Base-by-base conservation (phyloP, 768 basidiomycete species). In the Psilocybe cyanescens region DNA sequence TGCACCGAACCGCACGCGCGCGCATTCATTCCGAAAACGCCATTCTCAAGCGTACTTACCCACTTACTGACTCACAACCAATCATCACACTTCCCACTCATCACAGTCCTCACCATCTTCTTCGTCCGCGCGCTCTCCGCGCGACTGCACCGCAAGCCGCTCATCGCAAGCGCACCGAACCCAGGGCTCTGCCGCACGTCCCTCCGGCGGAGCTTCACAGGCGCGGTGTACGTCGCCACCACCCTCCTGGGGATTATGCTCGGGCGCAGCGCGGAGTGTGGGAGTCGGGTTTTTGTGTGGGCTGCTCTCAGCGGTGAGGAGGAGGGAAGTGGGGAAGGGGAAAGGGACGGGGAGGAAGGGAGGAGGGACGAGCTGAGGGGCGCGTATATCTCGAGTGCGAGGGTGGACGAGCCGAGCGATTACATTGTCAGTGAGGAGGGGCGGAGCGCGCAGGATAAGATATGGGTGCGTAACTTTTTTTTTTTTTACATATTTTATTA, bases 121-220 rank as follows among this genome's bases (percentile, higher is more conserved):
- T 80, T 81, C 64, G 45, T 53, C 8, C 80, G 76, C 16, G 74
- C 74, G 1, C 67, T 83, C 0, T 68, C 65, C 14, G 72, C 67
- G 7, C 71, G 68, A 19, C 67, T 51, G 8, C 41, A 63, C 8
- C 44, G 67, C 9, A 60, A 67, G 1, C 30, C 30, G 8, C 37
- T 19, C 8, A 9, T 81, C 19, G 74, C 78, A 57, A 72, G 73
- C 59, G 49, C 73, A 24, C 71, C 78, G 28, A 76, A 78, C 54
- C 82, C 82, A n/a, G 81, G 81, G 1, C 76, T 72, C 64, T 80
- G 80, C 67, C 50, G 65, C 17, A 80, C 80, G 4, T 72, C 76
- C 17, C 65, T 84, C 1, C 67, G 71, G 0, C 65, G 76, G 19
- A 62, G 68, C 6, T 19, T 77, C 6, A 44, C 53, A 1, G 70